Evolutionary conservation across 148 eudicot genomes (phyloP), one percentile per base, ranked within the genome.

Genomic region (Hydrangea macrophylla): DNA sequence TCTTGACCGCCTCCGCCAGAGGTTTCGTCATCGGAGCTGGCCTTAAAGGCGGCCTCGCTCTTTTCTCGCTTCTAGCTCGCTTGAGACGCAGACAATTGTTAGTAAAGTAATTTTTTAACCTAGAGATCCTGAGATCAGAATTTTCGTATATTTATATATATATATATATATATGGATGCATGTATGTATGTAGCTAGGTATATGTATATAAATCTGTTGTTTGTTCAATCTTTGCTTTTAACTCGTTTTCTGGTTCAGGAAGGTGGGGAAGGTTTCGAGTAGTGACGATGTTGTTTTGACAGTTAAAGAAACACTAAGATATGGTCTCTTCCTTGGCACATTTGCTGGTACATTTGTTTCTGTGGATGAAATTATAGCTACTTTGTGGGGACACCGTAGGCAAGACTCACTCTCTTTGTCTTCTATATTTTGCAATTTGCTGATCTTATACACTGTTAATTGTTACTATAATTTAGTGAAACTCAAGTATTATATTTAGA

Each of bases 11-110:
- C 0, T 73, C 93, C 4, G 54, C 79, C 12, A 94, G 87, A 75
- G 99, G 91, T 26, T 94, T 94, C 73, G 67, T 81, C 58, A 94
- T 94, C 45, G 99, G 99, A 33, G 97, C 99, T 28, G 96, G 97
- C 7, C 76, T 94, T 17, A 94, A 94, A 79, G 97, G 99, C 58
- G 99, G 99, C 13, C 75, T 94, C 50, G 79, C 99, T 40, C 54
- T 89, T 69, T 94, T 94, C 80, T 82, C 99, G 25, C 77, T 94
- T 39, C 84, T 94, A 50, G 72, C 92, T 62, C 89, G 99, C 13
- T 80, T 91, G 31, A 80, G 89, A 65, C 92, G 97, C 57, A 78
- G 91, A 23, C 83, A 73, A 65, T 74, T 80, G 10, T 57, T 79
- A 54, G 95, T 93, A 68, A 59, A 65, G 23, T 22, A 33, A 23